These are phyloP conservation scores for Madurella mycetomatis DNA, from an alignment of 2,329 filamentous ascomycete species.

Conservation along the genomic window DNA sequence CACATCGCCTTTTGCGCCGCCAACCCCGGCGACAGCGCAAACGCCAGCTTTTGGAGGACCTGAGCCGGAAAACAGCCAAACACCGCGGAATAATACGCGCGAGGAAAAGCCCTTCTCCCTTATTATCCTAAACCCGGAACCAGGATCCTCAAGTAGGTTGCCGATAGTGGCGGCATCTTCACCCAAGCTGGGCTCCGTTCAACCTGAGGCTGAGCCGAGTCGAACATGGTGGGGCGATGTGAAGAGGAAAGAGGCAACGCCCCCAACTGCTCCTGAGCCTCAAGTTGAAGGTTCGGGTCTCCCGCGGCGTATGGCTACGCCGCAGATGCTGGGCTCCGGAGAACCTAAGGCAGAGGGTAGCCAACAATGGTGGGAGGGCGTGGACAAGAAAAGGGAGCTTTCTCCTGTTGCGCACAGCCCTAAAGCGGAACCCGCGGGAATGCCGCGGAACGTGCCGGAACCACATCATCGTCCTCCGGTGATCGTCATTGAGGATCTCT, in stretches of 20 bases:
- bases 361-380: not conserved
- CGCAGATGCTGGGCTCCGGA: not conserved
- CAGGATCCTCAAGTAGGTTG: not conserved
- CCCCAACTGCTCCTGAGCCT: not conserved
- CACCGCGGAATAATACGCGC: constrained; percentile 35
- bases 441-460: not conserved
- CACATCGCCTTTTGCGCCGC: constrained; percentile 60
- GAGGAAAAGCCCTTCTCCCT: constrained; percentile 16
- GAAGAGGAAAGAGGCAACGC: not conserved
- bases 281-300: not conserved
- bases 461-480: constrained; percentile 11
- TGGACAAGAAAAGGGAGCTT: not conserved
- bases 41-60: constrained; percentile 32
- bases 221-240: not conserved
- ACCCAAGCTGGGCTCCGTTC: too few species aligned
- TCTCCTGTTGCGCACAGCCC: not conserved
- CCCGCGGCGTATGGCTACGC: not conserved
- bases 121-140: not conserved
- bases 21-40: constrained; percentile 39
- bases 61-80: constrained; percentile 30
- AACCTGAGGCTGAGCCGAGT: not conserved
- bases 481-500: constrained; percentile 21
- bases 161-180: too few species aligned
- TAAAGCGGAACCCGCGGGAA: not conserved
- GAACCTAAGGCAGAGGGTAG: not conserved